phyloP scores from a whole-genome alignment of 225 moss, liverwort and hornwort genomes.

The Asterella californica region DNA sequence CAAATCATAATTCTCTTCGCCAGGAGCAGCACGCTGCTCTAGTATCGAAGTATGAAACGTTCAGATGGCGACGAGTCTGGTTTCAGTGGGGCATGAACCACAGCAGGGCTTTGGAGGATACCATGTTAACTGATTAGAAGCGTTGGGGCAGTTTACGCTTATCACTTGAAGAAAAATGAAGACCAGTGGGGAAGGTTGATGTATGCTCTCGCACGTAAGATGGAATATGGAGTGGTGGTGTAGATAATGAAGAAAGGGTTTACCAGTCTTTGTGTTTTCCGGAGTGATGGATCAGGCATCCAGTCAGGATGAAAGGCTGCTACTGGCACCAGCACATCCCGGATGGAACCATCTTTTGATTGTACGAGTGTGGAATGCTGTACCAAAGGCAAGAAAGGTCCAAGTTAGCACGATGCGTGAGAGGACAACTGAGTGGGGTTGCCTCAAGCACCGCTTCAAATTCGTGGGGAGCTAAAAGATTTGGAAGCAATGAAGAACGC shows the following conservation, averaged over 20 bases:
- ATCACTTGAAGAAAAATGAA: too few relatives aligned
- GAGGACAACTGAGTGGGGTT: neutral
- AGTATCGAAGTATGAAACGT: neutral
- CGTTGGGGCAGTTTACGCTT: neutral
- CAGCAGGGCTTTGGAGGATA: neutral
- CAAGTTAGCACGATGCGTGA: neutral
- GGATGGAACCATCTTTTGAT: neutral
- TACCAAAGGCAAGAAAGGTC: neutral
- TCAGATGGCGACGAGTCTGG: neutral
- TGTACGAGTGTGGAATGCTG: neutral
- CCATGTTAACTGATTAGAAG: neutral
- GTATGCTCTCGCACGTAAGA: neutral
- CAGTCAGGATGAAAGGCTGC: neutral
- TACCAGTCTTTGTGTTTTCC: neutral
- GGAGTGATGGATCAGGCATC: neutral
- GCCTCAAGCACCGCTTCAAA: neutral
- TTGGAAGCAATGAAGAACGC: slow-evolving; percentile 2
- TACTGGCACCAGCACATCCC: neutral
- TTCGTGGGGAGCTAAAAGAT: neutral
- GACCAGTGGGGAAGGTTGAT: too few relatives aligned
- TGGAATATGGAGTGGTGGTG: neutral
- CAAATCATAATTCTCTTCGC: neutral
- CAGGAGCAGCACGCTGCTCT: neutral
- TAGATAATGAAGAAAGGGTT: neutral
- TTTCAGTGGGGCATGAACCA: neutral